A percentile compares a stretch with the other conserved stretches of the same genome.
phyloP scores from a whole-genome alignment of 805 yeast species.

The Metschnikowia henanensis region DNA sequence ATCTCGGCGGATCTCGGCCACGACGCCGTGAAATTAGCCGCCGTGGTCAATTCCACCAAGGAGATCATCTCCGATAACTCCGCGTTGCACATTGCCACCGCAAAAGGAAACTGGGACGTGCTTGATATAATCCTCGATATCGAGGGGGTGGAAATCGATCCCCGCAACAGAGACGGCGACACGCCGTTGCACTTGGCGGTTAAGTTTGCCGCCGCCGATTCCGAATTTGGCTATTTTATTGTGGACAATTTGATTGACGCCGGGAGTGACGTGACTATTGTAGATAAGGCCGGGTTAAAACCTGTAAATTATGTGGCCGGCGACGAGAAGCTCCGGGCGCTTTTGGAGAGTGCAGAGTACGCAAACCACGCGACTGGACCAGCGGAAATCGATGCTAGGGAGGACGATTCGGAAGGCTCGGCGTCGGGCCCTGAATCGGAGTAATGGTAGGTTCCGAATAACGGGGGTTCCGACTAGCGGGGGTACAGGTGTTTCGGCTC shows the following conservation, averaged over 20 bases:
- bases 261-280: constrained; percentile 74
- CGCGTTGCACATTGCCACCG: constrained; percentile 79
- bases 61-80: constrained; percentile 78
- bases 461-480: background rate
- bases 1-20: constrained; percentile 47
- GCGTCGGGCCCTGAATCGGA: background rate
- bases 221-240: constrained; percentile 79
- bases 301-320: constrained; percentile 73
- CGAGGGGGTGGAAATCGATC: constrained; percentile 90
- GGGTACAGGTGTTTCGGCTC: no score
- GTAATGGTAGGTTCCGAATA: background rate
- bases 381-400: constrained; percentile 35
- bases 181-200: constrained; percentile 91
- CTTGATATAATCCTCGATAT: constrained; percentile 80
- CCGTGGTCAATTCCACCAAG: constrained; percentile 60
- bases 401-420: constrained; percentile 18
- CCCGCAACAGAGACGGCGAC: constrained; percentile 72
- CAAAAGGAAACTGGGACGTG: constrained; percentile 82
- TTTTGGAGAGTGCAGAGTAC: constrained; percentile 81
- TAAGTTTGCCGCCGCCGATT: constrained; percentile 71
- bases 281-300: constrained; percentile 54
- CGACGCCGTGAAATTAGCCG: constrained; percentile 40
- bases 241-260: constrained; percentile 85
- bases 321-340: constrained; percentile 54
- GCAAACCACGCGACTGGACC: constrained; percentile 46